Conservation (phyloP, 2,329 filamentous ascomycete species). For the Aureobasidium subglaciale region DNA sequence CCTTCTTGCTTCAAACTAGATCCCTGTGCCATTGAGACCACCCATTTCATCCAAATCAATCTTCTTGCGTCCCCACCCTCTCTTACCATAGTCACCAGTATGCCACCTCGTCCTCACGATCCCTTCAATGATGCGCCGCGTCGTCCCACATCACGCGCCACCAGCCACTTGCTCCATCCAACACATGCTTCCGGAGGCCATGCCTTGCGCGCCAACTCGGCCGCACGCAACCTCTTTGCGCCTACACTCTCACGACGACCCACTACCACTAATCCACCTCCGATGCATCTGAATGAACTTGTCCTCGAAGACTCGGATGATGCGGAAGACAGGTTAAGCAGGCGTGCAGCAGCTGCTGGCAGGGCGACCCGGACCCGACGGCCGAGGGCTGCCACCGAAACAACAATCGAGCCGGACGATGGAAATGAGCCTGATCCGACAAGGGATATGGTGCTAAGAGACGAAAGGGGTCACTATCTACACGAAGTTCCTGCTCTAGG, state of each 20-base stretch:
- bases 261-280: neutral
- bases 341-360: neutral
- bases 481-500: constrained; percentile 1
- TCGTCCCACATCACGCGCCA: constrained; percentile 4
- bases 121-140: constrained; percentile 11
- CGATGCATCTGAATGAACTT: neutral
- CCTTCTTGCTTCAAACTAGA: neutral
- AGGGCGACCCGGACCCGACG: neutral
- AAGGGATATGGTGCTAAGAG: constrained; percentile 11
- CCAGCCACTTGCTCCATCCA: constrained; percentile 1
- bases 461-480: constrained; percentile 9
- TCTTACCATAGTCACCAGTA: neutral
- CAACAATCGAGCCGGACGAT: constrained; percentile 2
- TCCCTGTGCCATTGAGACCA: neutral
- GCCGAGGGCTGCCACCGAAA: constrained; percentile 6
- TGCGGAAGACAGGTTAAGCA: neutral
- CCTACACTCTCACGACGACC: constrained; percentile 7
- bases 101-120: constrained; percentile 8
- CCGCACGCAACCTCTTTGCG: constrained; percentile 15
- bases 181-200: constrained; percentile 4
- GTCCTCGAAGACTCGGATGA: constrained; percentile 13
- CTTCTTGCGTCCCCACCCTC: neutral
- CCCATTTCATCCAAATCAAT: neutral
- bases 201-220: constrained; percentile 3
- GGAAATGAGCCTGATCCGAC: neutral